Evolutionary conservation across 768 basidiomycete genomes (phyloP).

Genomic region (Suillus bovinus): DNA sequence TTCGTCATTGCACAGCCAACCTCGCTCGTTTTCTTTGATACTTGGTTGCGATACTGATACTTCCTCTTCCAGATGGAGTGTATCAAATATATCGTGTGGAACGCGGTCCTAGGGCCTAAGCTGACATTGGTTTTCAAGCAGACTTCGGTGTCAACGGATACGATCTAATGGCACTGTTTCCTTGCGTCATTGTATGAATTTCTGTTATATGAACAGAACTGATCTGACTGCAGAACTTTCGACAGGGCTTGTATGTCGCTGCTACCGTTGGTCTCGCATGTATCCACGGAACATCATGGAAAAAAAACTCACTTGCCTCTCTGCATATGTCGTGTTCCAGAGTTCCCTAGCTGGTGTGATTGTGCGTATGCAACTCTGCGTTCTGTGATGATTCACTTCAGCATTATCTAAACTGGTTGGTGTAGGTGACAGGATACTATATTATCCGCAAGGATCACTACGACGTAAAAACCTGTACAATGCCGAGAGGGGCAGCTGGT

Average conservation of each 20-base stretch:
- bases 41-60: conserved; percentile 10
- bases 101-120: background rate
- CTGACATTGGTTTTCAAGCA: conserved; percentile 39
- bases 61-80: conserved; percentile 27
- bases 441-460: conserved; percentile 69
- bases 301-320: too few relatives aligned
- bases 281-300: conserved; percentile 78
- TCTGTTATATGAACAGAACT: conserved; percentile 6
- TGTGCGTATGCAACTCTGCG: conserved; percentile 38
- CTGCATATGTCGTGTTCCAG: conserved; percentile 79
- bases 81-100: conserved; percentile 17
- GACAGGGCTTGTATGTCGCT: conserved; percentile 82
- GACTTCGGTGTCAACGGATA: conserved; percentile 84
- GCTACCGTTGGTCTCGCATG: conserved; percentile 75
- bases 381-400: too few relatives aligned
- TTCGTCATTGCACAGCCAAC: conserved; percentile 77
- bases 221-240: conserved; percentile 57
- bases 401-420: background rate
- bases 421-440: conserved; percentile 77
- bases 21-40: background rate
- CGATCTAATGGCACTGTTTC: conserved; percentile 76
- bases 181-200: conserved; percentile 65
- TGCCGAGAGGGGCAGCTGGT: conserved; percentile 59
- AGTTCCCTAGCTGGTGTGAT: conserved; percentile 85
- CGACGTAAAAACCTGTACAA: conserved; percentile 67